These are phyloP conservation scores for Agrocybe pediades DNA, from an alignment of 768 basidiomycete genomes.

Conservation along the genomic window DNA sequence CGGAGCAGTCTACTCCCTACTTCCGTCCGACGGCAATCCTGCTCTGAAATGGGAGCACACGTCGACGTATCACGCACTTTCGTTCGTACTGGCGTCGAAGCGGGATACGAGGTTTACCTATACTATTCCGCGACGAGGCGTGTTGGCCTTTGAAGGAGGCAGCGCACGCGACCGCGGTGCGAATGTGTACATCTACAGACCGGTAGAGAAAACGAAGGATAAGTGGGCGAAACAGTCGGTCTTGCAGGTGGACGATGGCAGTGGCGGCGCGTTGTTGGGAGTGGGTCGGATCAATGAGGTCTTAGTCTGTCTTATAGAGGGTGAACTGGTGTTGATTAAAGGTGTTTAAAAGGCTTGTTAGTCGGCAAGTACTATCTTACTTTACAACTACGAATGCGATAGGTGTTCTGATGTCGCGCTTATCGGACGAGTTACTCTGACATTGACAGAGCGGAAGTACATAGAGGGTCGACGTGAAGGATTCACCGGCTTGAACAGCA, in stretches of 20 bases:
- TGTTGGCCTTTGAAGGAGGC: constrained; percentile 84
- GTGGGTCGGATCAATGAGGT: constrained; percentile 55
- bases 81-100: constrained; percentile 94
- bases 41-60: constrained; percentile 66
- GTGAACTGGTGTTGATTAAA: constrained; percentile 64
- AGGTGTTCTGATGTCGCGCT: too few relatives aligned
- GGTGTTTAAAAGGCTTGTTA: constrained; percentile 16
- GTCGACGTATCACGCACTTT: constrained; percentile 85
- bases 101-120: constrained; percentile 86
- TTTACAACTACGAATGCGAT: too few relatives aligned
- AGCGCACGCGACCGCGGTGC: constrained; percentile 63
- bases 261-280: constrained; percentile 77
- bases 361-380: too few relatives aligned
- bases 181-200: constrained; percentile 86
- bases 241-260: constrained; percentile 69
- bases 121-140: constrained; percentile 57
- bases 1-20: constrained; percentile 62
- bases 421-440: too few relatives aligned
- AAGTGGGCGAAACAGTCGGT: constrained; percentile 81
- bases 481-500: too few relatives aligned
- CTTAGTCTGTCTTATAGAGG: constrained; percentile 77
- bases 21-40: constrained; percentile 24
- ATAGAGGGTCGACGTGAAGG: too few relatives aligned
- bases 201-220: constrained; percentile 43
- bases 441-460: too few relatives aligned